Base-by-base conservation (phyloP, 2,329 filamentous ascomycete species). In the Pseudogymnoascus sp. region DNA sequence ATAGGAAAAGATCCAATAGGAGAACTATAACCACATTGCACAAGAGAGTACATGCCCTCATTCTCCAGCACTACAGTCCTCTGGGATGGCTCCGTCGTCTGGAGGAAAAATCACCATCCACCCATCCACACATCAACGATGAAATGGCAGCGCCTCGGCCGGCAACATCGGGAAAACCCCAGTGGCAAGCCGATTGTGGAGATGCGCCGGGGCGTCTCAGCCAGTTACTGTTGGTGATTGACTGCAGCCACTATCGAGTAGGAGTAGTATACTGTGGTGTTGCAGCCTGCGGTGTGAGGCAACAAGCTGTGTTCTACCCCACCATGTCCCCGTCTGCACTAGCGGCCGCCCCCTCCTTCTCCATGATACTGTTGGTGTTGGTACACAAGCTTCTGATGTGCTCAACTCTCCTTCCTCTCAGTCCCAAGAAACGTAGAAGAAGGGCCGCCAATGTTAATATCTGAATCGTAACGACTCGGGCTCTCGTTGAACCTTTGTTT, bases 301-400 rank as follows among this genome's bases (percentile, higher is more conserved):
- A 19, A 19, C 19, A 19, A 19, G 19, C 19, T 19, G 19, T 19
- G 19, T 19, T 33, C 11, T 52, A 31, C 45, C 49, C 29, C 49
- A 55, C 29, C 49, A 33, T 55, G 11, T 10, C 5, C 2, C 14
- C n/a, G n/a, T 31, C 26, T 52, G 49, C 49, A 19, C 49, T 55
- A 55, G 49, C 49, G 49, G 49, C 49, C 49, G 49, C 49, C 49
- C 49, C 49, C 49, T 33, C 49, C 45, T 19, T 29, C 45, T 55
- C n/a, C 26, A 19, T 33, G 49, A 33, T 33, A 33, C n/a, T 33
- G n/a, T 31, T 16, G 6, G 23, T 52, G n/a, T 29, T 11, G 23
- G 21, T 14, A 23, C 29, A 52, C 23, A 31, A 52, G 3, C 10
- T 19, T 55, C 29, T 33, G 16, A 33, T 31, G 26, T 21, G 29